A percentile compares a stretch with the other conserved stretches of the same genome.
These are phyloP conservation scores for Jatropha curcas DNA, from an alignment of 345 rosid genomes.

Conservation along the genomic window DNA sequence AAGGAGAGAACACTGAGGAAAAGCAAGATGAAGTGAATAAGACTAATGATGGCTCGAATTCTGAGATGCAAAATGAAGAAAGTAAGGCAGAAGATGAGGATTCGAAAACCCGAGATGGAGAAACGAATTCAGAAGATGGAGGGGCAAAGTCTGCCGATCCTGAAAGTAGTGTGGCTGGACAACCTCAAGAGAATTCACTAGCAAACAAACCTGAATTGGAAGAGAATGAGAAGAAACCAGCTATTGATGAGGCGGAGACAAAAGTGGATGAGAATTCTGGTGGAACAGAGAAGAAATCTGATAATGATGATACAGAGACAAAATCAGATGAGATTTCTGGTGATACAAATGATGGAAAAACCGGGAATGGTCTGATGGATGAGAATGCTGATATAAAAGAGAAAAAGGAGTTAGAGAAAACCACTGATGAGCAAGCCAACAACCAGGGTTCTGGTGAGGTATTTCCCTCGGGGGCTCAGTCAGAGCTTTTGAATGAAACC, in stretches of 20 bases:
- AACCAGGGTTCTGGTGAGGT: constrained; percentile 53
- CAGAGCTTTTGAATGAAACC: constrained; percentile 83
- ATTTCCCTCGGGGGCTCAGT: constrained; percentile 75
- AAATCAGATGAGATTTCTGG: constrained; percentile 34
- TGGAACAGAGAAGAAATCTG: constrained; percentile 40
- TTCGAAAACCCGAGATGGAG: constrained; percentile 32
- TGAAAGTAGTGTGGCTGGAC: constrained; percentile 41
- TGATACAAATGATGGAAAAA: constrained; percentile 36
- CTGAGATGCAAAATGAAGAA: constrained; percentile 33
- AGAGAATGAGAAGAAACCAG: constrained; percentile 44
- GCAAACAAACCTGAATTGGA: constrained; percentile 31
- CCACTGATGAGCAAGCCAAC: constrained; percentile 42
- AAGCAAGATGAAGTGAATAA: constrained; percentile 38
- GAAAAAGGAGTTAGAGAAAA: constrained; percentile 43
- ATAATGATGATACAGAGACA: constrained; percentile 37
- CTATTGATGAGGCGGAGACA: constrained; percentile 39
- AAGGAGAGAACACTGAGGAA: constrained; percentile 18
- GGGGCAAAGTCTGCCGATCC: constrained; percentile 38
- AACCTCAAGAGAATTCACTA: constrained; percentile 40
- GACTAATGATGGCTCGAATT: constrained; percentile 34
- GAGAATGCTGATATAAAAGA: constrained; percentile 47
- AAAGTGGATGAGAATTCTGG: constrained; percentile 6
- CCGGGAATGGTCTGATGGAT: constrained; percentile 44
- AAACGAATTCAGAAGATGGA: constrained; percentile 28
- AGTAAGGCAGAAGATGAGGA: constrained; percentile 28